Evolutionary conservation across 1,284 basidiomycete species (phyloP).

Genomic region (Rhizoctonia solani): DNA sequence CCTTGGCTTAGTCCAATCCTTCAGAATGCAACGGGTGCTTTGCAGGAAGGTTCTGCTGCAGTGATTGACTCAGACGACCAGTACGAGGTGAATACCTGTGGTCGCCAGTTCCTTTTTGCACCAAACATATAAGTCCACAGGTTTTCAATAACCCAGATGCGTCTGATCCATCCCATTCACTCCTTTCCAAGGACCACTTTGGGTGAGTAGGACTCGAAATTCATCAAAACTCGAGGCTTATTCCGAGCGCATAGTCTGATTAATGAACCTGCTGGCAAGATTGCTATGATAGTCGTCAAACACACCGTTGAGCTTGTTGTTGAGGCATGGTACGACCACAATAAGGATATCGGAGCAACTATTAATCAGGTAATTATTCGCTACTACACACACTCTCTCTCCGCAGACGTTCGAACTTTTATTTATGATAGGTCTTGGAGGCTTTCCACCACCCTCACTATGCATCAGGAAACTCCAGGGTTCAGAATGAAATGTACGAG

Average conservation of each 20-base stretch:
- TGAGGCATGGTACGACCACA: conserved; percentile 60
- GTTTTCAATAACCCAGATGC: conserved; percentile 73
- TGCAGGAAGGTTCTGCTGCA: conserved; percentile 66
- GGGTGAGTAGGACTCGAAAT: conserved; percentile 37
- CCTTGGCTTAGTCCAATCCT: conserved; percentile 65
- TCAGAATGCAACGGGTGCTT: conserved; percentile 59
- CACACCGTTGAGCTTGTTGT: conserved; percentile 66
- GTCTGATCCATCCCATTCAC: conserved; percentile 73
- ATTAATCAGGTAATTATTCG: conserved; percentile 52
- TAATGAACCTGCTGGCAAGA: conserved; percentile 73
- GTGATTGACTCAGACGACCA: conserved; percentile 74
- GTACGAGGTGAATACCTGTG: conserved; percentile 52
- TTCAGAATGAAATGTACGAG: conserved; percentile 69
- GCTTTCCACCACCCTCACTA: conserved; percentile 75
- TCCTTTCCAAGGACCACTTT: conserved; percentile 70
- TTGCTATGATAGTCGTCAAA: conserved; percentile 68
- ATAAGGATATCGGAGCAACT: conserved; percentile 52
- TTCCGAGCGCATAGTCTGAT: conserved; percentile 50
- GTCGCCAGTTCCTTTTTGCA: conserved; percentile 2
- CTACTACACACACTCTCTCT: background rate
- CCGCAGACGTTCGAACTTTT: background rate
- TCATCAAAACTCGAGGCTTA: background rate
- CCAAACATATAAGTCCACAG: conserved; percentile 45
- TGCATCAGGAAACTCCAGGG: conserved; percentile 57
- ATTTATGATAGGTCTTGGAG: conserved; percentile 55